Percentiles rank a stretch among this genome's conserved stretches.
phyloP scores from a whole-genome alignment of 2,329 filamentous ascomycete species.

The Rhynchosporium graminicola region DNA sequence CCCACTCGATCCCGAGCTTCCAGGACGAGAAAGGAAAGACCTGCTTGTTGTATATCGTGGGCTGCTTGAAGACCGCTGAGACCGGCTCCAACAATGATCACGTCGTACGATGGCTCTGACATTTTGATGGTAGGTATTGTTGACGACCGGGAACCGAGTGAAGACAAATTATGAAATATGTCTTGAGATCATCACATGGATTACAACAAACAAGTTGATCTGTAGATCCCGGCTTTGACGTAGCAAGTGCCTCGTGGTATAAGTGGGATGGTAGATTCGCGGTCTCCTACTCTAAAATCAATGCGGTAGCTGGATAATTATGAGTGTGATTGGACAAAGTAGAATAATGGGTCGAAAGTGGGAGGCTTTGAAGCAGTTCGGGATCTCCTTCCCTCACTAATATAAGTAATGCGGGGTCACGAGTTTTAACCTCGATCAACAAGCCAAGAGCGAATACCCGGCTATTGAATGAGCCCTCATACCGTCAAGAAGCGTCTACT shows the following conservation, averaged over 20 bases:
- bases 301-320: background rate
- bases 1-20: slow-evolving; percentile 48
- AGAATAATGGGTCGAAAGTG: slow-evolving; percentile 6
- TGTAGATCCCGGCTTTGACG: background rate
- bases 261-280: background rate
- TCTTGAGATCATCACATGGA: background rate
- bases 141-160: background rate
- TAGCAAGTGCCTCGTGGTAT: background rate
- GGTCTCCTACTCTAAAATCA: slow-evolving; percentile 8
- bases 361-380: slow-evolving; percentile 19
- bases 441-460: slow-evolving; percentile 1
- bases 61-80: slow-evolving; percentile 29
- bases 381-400: slow-evolving; percentile 17
- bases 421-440: background rate
- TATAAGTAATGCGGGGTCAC: slow-evolving; percentile 1
- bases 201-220: background rate
- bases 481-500: slow-evolving; percentile 12
- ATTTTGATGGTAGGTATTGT: slow-evolving; percentile 4
- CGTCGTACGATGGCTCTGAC: slow-evolving; percentile 17
- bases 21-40: slow-evolving; percentile 38
- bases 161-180: background rate
- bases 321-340: background rate
- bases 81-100: slow-evolving; percentile 23
- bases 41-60: slow-evolving; percentile 25
- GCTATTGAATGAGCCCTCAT: background rate